These are phyloP conservation scores for Tritrichomonas musculus DNA, from an alignment of 208 protist species.

Conservation along the genomic window DNA sequence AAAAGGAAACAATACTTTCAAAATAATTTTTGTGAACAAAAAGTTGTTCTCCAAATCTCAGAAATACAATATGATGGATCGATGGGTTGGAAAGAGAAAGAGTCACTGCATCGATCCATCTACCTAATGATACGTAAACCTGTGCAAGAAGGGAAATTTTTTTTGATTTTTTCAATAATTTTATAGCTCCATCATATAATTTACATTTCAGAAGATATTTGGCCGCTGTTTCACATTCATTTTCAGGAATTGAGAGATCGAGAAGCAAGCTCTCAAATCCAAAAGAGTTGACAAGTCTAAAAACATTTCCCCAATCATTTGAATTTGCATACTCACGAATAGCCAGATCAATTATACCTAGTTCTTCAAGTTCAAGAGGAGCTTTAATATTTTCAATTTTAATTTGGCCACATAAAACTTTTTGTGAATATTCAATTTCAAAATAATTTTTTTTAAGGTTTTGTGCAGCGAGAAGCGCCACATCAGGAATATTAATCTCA, in stretches of 20 bases:
- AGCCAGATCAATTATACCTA: not conserved
- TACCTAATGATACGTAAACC: not conserved
- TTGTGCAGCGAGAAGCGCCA: not conserved
- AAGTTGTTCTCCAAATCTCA: not conserved
- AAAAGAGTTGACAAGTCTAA: not conserved
- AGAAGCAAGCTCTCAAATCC: not conserved
- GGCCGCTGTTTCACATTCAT: not conserved
- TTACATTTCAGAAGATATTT: not conserved
- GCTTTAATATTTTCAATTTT: too few relatives aligned
- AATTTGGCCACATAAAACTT: too few relatives aligned
- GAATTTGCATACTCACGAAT: not conserved
- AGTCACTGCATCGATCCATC: not conserved
- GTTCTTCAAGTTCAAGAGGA: conserved; percentile 19
- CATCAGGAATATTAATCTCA: not conserved
- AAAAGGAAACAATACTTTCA: not conserved
- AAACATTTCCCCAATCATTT: not conserved
- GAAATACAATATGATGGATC: not conserved
- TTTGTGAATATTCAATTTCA: too few relatives aligned
- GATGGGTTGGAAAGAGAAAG: not conserved
- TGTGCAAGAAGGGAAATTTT: not conserved
- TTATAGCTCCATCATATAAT: not conserved
- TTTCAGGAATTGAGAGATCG: not conserved
- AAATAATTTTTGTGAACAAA: not conserved
- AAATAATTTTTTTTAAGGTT: too few relatives aligned
- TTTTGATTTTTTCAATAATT: not conserved